Base-by-base conservation (phyloP, 306 rosid species). In the Abrus pulchellus region DNA sequence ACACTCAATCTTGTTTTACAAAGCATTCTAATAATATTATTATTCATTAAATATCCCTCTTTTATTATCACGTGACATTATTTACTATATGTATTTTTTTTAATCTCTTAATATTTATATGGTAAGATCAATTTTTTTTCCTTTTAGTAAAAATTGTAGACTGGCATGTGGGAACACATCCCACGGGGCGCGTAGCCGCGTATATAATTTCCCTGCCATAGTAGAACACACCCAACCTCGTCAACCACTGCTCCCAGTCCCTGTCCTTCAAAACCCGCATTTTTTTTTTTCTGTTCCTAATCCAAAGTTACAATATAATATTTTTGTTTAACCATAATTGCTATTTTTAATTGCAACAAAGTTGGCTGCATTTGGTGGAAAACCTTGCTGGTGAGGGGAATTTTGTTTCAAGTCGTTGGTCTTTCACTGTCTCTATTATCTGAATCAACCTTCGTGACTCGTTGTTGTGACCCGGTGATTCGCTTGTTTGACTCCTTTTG, bases 361-460 rank as follows among this genome's bases (percentile, higher is more conserved):
- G 45, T 52, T 59, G 68, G 78, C 70, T 76, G 28, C 76, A 66
- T 83, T 59, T 80, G 85, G 69, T 86, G 68, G 41, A 30, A 43
- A 49, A 66, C 72, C 68, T 62, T 64, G 70, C 69, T 79, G 85
- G 70, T 83, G 86, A 80, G 82, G 85, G 48, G 48, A 44, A 28
- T 29, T 57, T 81, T 5, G 70, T 56, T 43, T 34, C 6, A 54
- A 87, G 97, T 89, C 90, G 99, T 84, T 93, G 85, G 74, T 72
- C 93, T 91, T 86, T 95, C 99, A 60, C 75, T 89, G 80, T 94
- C 97, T 71, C 93, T 70, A 78, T 74, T 44, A 75, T 87, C 88
- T 86, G 87, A 65, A 90, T 89, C 91, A 88, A 63, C 69, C 63
- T 76, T 12, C 52, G 77, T 59, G 52, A 83, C 71, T 83, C 83